Evolutionary conservation across 2,329 filamentous ascomycete species (phyloP), one percentile per base, ranked within the genome.

Genomic region (Xylaria sp.): DNA sequence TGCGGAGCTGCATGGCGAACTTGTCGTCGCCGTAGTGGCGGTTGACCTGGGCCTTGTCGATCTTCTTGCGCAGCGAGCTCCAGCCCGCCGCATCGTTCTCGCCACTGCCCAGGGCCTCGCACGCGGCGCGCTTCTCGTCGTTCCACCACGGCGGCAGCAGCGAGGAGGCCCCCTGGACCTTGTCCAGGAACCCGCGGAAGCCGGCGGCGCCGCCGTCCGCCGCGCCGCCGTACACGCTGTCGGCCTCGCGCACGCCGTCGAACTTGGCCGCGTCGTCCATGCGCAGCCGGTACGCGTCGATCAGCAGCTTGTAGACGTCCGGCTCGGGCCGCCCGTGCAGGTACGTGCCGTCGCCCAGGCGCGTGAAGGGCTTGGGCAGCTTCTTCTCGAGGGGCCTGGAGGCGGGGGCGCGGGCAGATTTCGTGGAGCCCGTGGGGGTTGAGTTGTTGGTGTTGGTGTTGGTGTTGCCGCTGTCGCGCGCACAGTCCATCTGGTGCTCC

Each of bases 1-100:
- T 76, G 13, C 78, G 71, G 44, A 82, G 65, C 69, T 81, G 76
- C 76, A 80, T 78, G 2, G 78, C 74, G 54, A 80, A 78, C 2
- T 60, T 61, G 0, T 48, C 4, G 44, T 81, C 72, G 2, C 71
- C 71, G 44, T 81, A 82, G 44, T 76, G 69, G 19, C 75, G 68
- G 5, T 70, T 67, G 26, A 80, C 64, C 40, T 72, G 69, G 11
- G 42, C 43, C 63, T 76, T 76, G 4, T 66, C 56, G 1, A 72
- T 61, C 2, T 57, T 54, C 17, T 39, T 61, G 7, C 44, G 54
- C 16, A 76, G 59, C n/a, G 56, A 39, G 18, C 63, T 60, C 70
- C 72, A 76, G 26, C 65, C 40, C 1, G 17, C 41, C n/a, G n/a
- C n/a, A n/a, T n/a, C n/a, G n/a, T n/a, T n/a, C n/a, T n/a, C n/a